Evolutionary conservation across 179 eudicot species (phyloP), one percentile per base, ranked within the genome.

Genomic region (Gypsophila paniculata): DNA sequence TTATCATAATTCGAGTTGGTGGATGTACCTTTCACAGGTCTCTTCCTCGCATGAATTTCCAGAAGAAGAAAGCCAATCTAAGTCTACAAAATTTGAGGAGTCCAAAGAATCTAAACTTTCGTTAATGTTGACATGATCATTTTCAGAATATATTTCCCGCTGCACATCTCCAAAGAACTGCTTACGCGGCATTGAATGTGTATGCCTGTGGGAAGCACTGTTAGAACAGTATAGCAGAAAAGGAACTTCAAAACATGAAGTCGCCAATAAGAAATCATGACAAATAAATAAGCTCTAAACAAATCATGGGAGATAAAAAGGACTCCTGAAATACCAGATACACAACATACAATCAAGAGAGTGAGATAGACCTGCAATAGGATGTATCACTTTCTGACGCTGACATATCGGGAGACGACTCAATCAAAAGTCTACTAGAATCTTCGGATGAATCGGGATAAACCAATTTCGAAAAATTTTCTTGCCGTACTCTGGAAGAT

Each of bases 41-140:
- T 91, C 97, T 64, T 88, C 93, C 71, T 88, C 97, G 44, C 88
- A 89, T 21, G 89, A 91, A 79, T 84, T 77, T 74, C 86, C 92
- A 69, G 92, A 86, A 65, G 97, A 91, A 61, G 97, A 91, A 69
- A 91, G 85, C 96, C 89, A 83, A 61, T 90, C 97, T 68, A 90
- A 71, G 83, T 91, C 96, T 65, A 91, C 86, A 81, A 91, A 91
- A 85, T 91, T 91, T 66, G 97, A 91, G 80, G 84, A 84, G 77
- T 89, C 90, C 65, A 72, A 52, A 38, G 91, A 77, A 75, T 88
- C 85, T 54, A 78, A 77, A 5, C 78, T 74, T 32, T 79, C 83
- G 64, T 79, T 76, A 48, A 75, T 72, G 79, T 61, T 36, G 63
- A 53, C 67, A 38, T 75, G 72, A 73, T 87, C 84, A 79, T 78